phyloP scores from a whole-genome alignment of 1,284 basidiomycete genomes.

The Cryptococcus sp. region DNA sequence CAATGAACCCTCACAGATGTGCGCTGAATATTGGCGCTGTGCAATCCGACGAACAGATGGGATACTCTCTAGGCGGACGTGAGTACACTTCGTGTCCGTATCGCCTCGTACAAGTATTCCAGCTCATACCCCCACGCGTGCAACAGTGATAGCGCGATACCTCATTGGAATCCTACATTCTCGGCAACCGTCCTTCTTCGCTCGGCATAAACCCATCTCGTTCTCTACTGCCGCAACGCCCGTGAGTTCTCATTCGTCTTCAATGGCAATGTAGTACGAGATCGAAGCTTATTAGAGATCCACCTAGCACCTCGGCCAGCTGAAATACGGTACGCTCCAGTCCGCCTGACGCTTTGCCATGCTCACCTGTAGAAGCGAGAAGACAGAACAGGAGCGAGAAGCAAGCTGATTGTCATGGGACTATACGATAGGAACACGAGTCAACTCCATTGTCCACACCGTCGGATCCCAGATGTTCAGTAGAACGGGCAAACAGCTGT shows the following conservation, averaged over 20 bases:
- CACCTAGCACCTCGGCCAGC: slow-evolving; percentile 40
- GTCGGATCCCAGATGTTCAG: slow-evolving; percentile 66
- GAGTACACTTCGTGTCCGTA: slow-evolving; percentile 17
- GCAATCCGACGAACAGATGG: slow-evolving; percentile 31
- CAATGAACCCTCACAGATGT: too few species aligned
- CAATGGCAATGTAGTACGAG: too few species aligned
- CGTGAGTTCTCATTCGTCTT: slow-evolving; percentile 15
- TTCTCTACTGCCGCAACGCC: slow-evolving; percentile 53
- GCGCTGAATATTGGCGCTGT: too few species aligned
- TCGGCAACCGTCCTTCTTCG: slow-evolving; percentile 45
- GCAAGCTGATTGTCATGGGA: background rate
- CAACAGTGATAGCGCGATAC: slow-evolving; percentile 47
- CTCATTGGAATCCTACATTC: slow-evolving; percentile 47
- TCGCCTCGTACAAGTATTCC: background rate
- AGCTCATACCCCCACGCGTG: background rate
- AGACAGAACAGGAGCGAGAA: too few species aligned
- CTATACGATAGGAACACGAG: slow-evolving; percentile 13
- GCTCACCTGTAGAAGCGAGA: background rate
- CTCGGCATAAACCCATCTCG: slow-evolving; percentile 36
- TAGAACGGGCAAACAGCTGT: slow-evolving; percentile 80
- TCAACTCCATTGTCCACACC: slow-evolving; percentile 24
- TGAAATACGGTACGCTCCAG: slow-evolving; percentile 35
- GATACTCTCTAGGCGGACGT: slow-evolving; percentile 52
- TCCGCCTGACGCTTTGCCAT: background rate
- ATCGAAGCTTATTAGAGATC: background rate